A percentile compares a stretch with the other conserved stretches of the same genome.
Conservation (phyloP, 371 early-diverging fungal species). For the Saksenaea oblongispora region DNA sequence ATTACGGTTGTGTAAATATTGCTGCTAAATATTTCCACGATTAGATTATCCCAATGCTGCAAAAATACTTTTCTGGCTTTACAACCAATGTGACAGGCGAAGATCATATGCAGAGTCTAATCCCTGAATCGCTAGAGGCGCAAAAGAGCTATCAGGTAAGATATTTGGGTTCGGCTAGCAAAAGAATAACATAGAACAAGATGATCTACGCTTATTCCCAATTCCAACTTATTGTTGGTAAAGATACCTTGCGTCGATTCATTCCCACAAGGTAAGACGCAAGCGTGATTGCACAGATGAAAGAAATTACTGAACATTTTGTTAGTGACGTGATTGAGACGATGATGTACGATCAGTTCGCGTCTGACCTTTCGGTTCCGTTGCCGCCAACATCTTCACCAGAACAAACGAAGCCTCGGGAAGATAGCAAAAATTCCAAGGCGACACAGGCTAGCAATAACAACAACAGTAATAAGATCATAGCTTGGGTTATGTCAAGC, state of each 20-base stretch:
- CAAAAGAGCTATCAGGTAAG: constrained; percentile 50
- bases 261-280: constrained; percentile 57
- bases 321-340: constrained; percentile 60
- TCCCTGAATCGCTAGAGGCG: constrained; percentile 26
- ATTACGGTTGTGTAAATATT: background rate
- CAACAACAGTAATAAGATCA: constrained; percentile 7
- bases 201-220: constrained; percentile 66
- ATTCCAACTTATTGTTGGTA: constrained; percentile 54
- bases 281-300: background rate
- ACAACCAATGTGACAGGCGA: constrained; percentile 32
- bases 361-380: constrained; percentile 14
- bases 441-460: constrained; percentile 5
- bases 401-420: constrained; percentile 10
- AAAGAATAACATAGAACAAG: constrained; percentile 18
- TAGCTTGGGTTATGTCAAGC: constrained; percentile 26
- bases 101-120: constrained; percentile 14
- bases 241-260: constrained; percentile 55
- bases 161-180: background rate
- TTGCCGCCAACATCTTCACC: constrained; percentile 6
- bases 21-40: background rate
- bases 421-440: background rate
- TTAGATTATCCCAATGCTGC: constrained; percentile 61
- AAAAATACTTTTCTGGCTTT: constrained; percentile 68
- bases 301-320: background rate
- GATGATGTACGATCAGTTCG: constrained; percentile 51